Conservation (phyloP, 2,329 filamentous ascomycete species). For the Beauveria scarabaeidicola region DNA sequence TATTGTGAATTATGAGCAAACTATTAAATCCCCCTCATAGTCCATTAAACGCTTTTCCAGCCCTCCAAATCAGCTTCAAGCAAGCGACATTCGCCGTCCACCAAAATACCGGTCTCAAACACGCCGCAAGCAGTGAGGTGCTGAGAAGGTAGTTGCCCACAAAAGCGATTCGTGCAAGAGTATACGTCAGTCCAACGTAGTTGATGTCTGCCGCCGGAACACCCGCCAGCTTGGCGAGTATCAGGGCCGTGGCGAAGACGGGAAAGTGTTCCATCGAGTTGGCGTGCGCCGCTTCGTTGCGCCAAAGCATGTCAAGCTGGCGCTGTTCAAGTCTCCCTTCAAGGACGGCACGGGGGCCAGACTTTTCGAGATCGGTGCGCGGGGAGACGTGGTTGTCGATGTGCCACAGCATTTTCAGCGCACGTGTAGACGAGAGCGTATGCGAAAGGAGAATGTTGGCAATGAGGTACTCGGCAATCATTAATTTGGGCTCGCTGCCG, state of each 20-base stretch:
- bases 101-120: conserved; percentile 1
- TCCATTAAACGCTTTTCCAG: not conserved
- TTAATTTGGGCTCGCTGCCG: not conserved
- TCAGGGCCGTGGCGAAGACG: conserved; percentile 1
- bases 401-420: not conserved
- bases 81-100: conserved; percentile 1
- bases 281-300: conserved; percentile 5
- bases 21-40: not conserved
- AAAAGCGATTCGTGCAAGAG: not conserved
- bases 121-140: not conserved
- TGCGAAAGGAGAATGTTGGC: conserved; percentile 1
- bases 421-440: not conserved
- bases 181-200: not conserved
- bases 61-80: conserved; percentile 7
- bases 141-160: not conserved
- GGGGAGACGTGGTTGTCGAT: conserved; percentile 10
- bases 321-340: not conserved
- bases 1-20: no score
- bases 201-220: conserved; percentile 1
- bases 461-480: conserved; percentile 8
- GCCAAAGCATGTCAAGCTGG: conserved; percentile 5
- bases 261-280: conserved; percentile 10
- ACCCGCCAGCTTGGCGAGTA: conserved; percentile 2
- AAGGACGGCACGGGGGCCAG: conserved; percentile 3
- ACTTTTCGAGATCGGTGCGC: not conserved